Evolutionary conservation across 805 yeast species (phyloP), one percentile per base, ranked within the genome.

Genomic region (Saccharomycopsis synnaedendra): DNA sequence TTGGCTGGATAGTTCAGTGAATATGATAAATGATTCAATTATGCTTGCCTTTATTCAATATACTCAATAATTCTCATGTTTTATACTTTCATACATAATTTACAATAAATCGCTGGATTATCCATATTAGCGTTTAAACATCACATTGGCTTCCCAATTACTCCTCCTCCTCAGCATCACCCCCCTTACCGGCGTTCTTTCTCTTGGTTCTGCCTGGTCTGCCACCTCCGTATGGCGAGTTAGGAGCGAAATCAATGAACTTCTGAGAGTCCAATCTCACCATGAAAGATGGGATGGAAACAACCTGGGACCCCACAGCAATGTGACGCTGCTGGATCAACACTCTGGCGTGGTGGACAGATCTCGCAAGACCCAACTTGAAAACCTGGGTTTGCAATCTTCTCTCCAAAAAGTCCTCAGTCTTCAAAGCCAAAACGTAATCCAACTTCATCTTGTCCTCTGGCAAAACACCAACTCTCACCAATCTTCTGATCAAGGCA

Each of bases 141-240:
- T 19, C 19, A 19, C 19, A 19, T 19, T 19, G 19, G 19, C 19
- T 19, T 19, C 19, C 8, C 34, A 43, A 19, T 38, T 80, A 82
- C 73, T 85, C 85, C 60, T 73, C 81, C 63, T 75, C 89, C 60
- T 75, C 96, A 61, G 73, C 95, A 54, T 68, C 90, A 56, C 68
- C 87, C 58, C 72, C 89, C 57, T 70, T 62, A 63, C 69, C 75
- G 62, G 75, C 70, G 81, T 84, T 80, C 75, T 79, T 86, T 84
- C 97, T 87, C 83, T 93, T 94, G 68, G 87, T 95, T 82, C 98
- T 93, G 73, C 98, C 98, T 64, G 98, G 94, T 80, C 98, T 90
- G 65, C 96, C 98, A 78, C 98, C 98, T 74, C 98, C 98, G 89
- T 86, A 90, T 74, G 98, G 98, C 62, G 98, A 93, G 72, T 86